Conservation (phyloP, 495 filamentous ascomycete genomes). For the Penicillium paradoxum region DNA sequence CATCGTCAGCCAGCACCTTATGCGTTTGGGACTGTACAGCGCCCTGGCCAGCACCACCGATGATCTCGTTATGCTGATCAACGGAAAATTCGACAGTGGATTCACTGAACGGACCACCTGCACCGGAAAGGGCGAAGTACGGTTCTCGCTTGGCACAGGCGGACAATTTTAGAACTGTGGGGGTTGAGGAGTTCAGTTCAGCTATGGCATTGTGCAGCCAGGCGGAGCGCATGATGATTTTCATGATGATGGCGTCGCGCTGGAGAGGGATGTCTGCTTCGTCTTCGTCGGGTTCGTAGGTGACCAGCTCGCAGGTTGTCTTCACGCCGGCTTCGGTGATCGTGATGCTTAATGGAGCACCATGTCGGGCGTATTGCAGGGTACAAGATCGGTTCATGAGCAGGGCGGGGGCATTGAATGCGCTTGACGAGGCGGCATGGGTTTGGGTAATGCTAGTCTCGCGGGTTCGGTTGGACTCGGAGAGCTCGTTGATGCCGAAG, state of each 20-base stretch:
- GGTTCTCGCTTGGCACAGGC: slow-evolving; percentile 57
- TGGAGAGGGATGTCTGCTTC: slow-evolving; percentile 76
- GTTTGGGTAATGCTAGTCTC: slow-evolving; percentile 46
- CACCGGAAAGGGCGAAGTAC: slow-evolving; percentile 65
- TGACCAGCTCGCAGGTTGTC: slow-evolving; percentile 88
- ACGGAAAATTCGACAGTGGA: slow-evolving; percentile 80
- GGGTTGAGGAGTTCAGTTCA: slow-evolving; percentile 72
- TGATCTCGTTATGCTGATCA: slow-evolving; percentile 47
- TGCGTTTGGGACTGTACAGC: slow-evolving; percentile 15
- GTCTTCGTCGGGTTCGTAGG: slow-evolving; percentile 67
- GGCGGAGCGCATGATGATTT: slow-evolving; percentile 86
- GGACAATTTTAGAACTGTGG: slow-evolving; percentile 56
- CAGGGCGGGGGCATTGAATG: slow-evolving; percentile 70
- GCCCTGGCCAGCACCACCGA: slow-evolving; percentile 7
- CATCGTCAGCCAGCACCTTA: slow-evolving; percentile 34
- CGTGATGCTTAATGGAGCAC: slow-evolving; percentile 72
- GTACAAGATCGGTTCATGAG: slow-evolving; percentile 79
- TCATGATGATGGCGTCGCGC: slow-evolving; percentile 72
- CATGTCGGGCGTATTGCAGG: slow-evolving; percentile 65
- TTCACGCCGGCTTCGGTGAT: slow-evolving; percentile 80
- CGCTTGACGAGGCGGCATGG: slow-evolving; percentile 43
- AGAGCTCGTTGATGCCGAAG: slow-evolving; percentile 73
- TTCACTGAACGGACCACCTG: slow-evolving; percentile 70
- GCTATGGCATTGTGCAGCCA: slow-evolving; percentile 80
- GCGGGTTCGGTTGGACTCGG: slow-evolving; percentile 44